Base-by-base conservation (phyloP, 352 stramenopile species). In the Pythium rishiriense region DNA sequence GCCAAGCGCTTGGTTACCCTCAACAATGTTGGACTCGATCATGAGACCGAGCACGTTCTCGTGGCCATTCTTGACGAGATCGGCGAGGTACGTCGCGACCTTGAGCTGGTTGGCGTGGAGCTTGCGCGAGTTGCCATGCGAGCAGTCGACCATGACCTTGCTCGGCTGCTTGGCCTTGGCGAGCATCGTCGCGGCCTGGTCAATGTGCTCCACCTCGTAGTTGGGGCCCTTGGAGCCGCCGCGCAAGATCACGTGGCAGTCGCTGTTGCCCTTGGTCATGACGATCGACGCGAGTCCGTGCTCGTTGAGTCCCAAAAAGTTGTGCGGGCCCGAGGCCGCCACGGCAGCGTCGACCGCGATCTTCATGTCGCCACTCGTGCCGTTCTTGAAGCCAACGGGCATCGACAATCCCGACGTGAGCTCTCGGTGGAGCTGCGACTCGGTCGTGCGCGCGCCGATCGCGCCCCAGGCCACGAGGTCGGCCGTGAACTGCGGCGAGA, bases 91-190 rank as follows among this genome's bases (percentile, higher is more conserved):
- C 45, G 64, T 74, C 19, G 81, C 69, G 29, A 96, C 87, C 60
- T 91, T 89, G 45, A 84, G 69, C 66, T 96, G 87, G 74, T 96
- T 96, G 28, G 74, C 62, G 72, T 94, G 87, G 48, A 86, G 59
- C 71, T 95, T 95, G 64, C 83, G 76, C 46, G 83, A 93, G 78
- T 96, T 96, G 61, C 87, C 87, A 72, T 96, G 87, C 49, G 83
- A 94, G 77, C 87, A 94, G 73, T 96, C 87, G 47, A 96, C 72
- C 87, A 96, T 94, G 75, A 96, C 76, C 66, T 91, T 91, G 35
- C 69, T 72, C 11, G 77, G 70, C 54, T 91, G 82, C 56, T 86
- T 76, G 47, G 81, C 78, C 70, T 90, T 91, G 22, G 74, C 46
- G 22, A 96, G 73, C 73, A 84, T 74, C 14, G 62, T 66, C 8